A percentile compares a stretch with the other conserved stretches of the same genome.
phyloP scores from a whole-genome alignment of 257 asterid genomes.

The Przewalskia tangutica region DNA sequence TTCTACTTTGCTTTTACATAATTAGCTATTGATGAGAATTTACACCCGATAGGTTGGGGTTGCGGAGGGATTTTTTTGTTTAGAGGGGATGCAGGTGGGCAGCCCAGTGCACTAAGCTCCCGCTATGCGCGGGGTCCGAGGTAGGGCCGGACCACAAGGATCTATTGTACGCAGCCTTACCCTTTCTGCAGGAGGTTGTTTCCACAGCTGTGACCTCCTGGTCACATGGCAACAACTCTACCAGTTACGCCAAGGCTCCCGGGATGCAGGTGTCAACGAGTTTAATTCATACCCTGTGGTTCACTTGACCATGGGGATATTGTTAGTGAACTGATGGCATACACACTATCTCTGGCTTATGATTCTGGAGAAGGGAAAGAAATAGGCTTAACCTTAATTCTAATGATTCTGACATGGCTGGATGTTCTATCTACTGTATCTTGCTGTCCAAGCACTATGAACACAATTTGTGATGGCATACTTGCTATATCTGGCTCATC shows the following conservation, averaged over 20 bases:
- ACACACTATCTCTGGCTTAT: background rate
- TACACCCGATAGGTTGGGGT: background rate
- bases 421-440: background rate
- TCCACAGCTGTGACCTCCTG: no score
- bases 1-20: background rate
- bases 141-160: no score
- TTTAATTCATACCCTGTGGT: background rate
- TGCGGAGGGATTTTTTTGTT: background rate
- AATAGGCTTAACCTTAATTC: background rate
- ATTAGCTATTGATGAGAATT: background rate
- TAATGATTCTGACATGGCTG: background rate
- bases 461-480: background rate
- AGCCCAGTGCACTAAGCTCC: no score
- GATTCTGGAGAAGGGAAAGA: background rate
- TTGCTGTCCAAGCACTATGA: background rate
- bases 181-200: no score
- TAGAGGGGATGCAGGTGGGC: background rate
- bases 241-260: no score
- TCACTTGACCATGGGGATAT: background rate
- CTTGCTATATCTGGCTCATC: background rate
- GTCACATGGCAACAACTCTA: no score
- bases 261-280: background rate
- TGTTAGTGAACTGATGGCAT: background rate
- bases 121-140: no score
- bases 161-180: no score